Base-by-base conservation (phyloP, 2,329 filamentous ascomycete genomes). In the Xylaria sp. region DNA sequence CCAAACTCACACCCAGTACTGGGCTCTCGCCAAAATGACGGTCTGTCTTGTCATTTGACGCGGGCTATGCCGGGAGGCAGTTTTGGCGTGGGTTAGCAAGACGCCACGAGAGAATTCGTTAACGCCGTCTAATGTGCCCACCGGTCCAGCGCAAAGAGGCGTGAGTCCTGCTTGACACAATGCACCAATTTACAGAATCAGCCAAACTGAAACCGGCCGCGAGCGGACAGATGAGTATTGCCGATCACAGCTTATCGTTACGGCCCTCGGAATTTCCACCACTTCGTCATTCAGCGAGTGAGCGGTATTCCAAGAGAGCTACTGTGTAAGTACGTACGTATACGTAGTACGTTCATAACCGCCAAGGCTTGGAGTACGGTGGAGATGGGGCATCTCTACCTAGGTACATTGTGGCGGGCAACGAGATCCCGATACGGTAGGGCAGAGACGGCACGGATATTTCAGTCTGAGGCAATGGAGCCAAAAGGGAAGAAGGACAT, bases 401-500 rank as follows among this genome's bases (percentile, higher is more conserved):
- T n/a, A n/a, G n/a, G 52, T 51, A 60, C 25, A 52, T 40, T 57
- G 41, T 53, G 52, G 52, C 63, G 55, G 60, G 54, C 56, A 13
- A 35, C 43, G 27, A 44, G 37, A 60, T 62, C 55, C 64, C 58
- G 55, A 65, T 57, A 41, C 58, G 58, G 68, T 67, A 65, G 64
- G 67, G 60, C 47, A 67, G 64, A 64, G 62, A 66, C 71, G 70
- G 70, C 69, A 70, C 71, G 70, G 71, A 66, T 72, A 71, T 72
- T 67, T 70, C 11, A 67, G 53, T 58, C 61, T 64, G 64, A 65
- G 65, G 57, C 41, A 64, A 66, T 60, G 63, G 59, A 63, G 59
- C 57, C 58, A 63, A 59, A 59, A 48, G 59, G 62, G 62, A 57
- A 67, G 68, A 66, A 69, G 64, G 63, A 67, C 62, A 66, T 68